phyloP scores from a whole-genome alignment of 179 eudicot genomes.

The Spinacia oleracea region DNA sequence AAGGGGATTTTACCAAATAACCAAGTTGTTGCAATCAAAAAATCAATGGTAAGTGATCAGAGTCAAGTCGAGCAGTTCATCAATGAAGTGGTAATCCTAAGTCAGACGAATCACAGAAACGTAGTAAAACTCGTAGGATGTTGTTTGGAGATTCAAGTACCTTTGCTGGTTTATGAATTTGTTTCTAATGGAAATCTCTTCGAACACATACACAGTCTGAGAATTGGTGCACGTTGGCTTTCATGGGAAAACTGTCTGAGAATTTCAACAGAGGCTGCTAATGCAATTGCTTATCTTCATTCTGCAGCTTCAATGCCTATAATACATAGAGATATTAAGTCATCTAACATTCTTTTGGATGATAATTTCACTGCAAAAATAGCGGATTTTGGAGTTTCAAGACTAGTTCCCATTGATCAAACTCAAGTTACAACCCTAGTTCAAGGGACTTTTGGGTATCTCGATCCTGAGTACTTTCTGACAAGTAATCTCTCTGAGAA shows the following conservation, averaged over 20 bases:
- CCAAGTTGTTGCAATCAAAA: slow-evolving; percentile 29
- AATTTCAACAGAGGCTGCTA: slow-evolving; percentile 26
- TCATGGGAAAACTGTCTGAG: slow-evolving; percentile 18
- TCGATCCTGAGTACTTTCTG: slow-evolving; percentile 30
- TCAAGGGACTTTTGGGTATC: slow-evolving; percentile 29
- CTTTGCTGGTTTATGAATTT: slow-evolving; percentile 31
- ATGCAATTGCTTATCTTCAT: slow-evolving; percentile 25
- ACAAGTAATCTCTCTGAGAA: slow-evolving; percentile 22
- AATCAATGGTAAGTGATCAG: slow-evolving; percentile 30
- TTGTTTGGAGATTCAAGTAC: slow-evolving; percentile 40
- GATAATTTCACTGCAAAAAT: slow-evolving; percentile 15
- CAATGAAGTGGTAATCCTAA: slow-evolving; percentile 27
- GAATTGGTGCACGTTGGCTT: background rate
- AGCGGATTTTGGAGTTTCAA: slow-evolving; percentile 24
- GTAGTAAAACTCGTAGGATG: slow-evolving; percentile 41
- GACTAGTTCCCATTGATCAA: slow-evolving; percentile 24
- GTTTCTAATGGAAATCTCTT: slow-evolving; percentile 22
- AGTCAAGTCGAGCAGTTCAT: slow-evolving; percentile 37
- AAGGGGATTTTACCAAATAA: slow-evolving; percentile 32
- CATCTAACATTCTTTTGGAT: slow-evolving; percentile 23
- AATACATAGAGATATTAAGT: slow-evolving; percentile 22
- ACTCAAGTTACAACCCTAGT: slow-evolving; percentile 24
- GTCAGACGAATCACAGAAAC: slow-evolving; percentile 36
- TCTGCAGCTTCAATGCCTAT: slow-evolving; percentile 22
- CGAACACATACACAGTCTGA: slow-evolving; percentile 24